These are phyloP conservation scores for Beauveria medogensis DNA, from an alignment of 2,329 filamentous ascomycete species.

Conservation along the genomic window DNA sequence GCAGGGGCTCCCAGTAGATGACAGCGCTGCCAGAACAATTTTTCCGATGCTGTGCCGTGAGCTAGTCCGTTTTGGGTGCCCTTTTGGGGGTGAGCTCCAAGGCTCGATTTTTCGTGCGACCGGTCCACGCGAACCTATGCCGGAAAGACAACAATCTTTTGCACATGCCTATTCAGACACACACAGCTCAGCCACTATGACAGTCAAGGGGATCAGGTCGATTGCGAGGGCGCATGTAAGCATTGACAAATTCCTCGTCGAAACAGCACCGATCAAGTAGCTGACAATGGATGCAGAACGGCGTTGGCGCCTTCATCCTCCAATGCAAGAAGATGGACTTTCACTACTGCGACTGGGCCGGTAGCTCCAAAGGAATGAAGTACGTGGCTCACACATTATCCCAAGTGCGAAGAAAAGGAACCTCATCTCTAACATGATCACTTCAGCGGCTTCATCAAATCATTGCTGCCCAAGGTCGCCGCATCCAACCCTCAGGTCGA, in stretches of 20 bases:
- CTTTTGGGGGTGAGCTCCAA: constrained; percentile 10
- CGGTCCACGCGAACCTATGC: neutral
- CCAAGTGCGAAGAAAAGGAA: too few species aligned
- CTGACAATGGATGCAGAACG: constrained; percentile 56
- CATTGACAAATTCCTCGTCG: neutral
- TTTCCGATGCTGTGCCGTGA: constrained; percentile 11
- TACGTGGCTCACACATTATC: constrained; percentile 33
- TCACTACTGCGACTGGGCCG: constrained; percentile 95
- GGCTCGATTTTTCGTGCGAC: constrained; percentile 16
- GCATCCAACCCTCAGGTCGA: constrained; percentile 78
- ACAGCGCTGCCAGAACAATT: neutral
- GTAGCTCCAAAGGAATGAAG: constrained; percentile 94
- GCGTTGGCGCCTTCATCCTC: constrained; percentile 90
- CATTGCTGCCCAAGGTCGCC: constrained; percentile 69
- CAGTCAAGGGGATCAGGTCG: constrained; percentile 44
- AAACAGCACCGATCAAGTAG: neutral
- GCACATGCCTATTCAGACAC: constrained; percentile 14
- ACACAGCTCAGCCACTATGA: constrained; percentile 38
- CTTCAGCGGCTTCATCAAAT: constrained; percentile 69
- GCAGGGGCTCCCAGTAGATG: neutral
- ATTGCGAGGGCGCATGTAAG: constrained; percentile 47
- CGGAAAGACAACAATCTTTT: constrained; percentile 11
- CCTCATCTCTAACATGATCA: constrained; percentile 18
- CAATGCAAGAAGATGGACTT: constrained; percentile 95
- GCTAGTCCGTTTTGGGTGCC: constrained; percentile 12